phyloP scores from a whole-genome alignment of 768 basidiomycete species.

The Leccinum rimulosum region DNA sequence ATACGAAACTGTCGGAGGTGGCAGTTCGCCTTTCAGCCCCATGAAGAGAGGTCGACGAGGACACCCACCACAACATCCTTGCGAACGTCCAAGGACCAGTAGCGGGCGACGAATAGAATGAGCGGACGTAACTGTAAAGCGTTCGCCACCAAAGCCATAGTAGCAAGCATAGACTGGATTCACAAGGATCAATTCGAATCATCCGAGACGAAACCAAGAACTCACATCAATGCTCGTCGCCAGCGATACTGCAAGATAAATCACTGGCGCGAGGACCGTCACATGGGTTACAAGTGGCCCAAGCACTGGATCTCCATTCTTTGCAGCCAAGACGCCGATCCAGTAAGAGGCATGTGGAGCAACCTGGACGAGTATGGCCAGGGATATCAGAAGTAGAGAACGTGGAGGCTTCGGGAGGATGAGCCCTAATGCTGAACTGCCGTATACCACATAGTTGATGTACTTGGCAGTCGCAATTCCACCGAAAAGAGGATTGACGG shows the following conservation, averaged over 20 bases:
- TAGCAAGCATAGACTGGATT: conserved; percentile 22
- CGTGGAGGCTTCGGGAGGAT: conserved; percentile 30
- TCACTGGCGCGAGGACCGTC: conserved; percentile 53
- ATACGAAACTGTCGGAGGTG: conserved; percentile 20
- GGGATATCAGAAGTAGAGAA: conserved; percentile 25
- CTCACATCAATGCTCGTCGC: conserved; percentile 42
- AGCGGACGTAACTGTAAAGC: conserved; percentile 27
- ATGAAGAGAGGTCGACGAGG: neutral
- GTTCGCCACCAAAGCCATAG: conserved; percentile 25
- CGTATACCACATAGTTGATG: conserved; percentile 40
- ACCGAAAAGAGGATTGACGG: conserved; percentile 70
- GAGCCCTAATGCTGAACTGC: conserved; percentile 36
- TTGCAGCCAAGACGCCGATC: conserved; percentile 57
- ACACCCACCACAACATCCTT: conserved; percentile 23
- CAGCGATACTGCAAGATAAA: conserved; percentile 48
- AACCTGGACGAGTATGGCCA: conserved; percentile 41
- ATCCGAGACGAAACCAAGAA: conserved; percentile 2
- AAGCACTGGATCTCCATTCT: conserved; percentile 47
- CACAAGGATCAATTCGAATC: neutral
- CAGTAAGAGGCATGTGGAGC: conserved; percentile 69
- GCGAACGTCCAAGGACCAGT: conserved; percentile 20
- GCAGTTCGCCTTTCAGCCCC: conserved; percentile 2
- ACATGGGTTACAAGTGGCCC: conserved; percentile 63
- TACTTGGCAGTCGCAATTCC: conserved; percentile 51
- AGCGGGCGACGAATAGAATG: conserved; percentile 10